Evolutionary conservation across 23 red algal species (phyloP).

Genomic region (Cyanidiococcus yangmingshanensis): DNA sequence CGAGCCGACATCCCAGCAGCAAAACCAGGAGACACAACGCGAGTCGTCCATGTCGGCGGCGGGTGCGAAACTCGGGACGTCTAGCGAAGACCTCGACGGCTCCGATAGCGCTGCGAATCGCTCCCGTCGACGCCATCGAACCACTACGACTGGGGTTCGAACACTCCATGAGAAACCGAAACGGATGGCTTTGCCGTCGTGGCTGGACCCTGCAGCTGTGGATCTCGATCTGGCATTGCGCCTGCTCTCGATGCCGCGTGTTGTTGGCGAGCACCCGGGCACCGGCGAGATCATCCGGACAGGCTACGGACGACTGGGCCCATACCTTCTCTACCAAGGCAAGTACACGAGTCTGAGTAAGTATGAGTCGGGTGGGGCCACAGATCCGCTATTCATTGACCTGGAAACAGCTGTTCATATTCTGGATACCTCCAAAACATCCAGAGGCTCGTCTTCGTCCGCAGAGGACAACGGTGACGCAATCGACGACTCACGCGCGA

Average conservation of each 20-base stretch:
- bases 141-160: neutral
- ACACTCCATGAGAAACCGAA: slow-evolving; percentile 41
- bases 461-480: too few relatives aligned
- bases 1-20: neutral
- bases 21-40: too few relatives aligned
- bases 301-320: slow-evolving; percentile 60
- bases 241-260: slow-evolving; percentile 64
- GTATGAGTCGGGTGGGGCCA: neutral
- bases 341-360: slow-evolving; percentile 11
- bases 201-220: slow-evolving; percentile 45
- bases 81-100: neutral
- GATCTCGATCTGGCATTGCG: slow-evolving; percentile 42
- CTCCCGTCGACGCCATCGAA: neutral
- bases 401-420: slow-evolving; percentile 24
- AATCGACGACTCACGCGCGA: too few relatives aligned
- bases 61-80: neutral
- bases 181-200: slow-evolving; percentile 33
- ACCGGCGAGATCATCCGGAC: slow-evolving; percentile 48
- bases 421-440: slow-evolving; percentile 4
- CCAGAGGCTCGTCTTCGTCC: too few relatives aligned
- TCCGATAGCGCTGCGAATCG: too few relatives aligned
- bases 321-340: slow-evolving; percentile 38
- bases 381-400: neutral
- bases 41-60: too few relatives aligned
- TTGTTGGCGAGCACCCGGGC: slow-evolving; percentile 63